phyloP scores from a whole-genome alignment of 768 basidiomycete genomes.

The Phlebiopsis gigantea region DNA sequence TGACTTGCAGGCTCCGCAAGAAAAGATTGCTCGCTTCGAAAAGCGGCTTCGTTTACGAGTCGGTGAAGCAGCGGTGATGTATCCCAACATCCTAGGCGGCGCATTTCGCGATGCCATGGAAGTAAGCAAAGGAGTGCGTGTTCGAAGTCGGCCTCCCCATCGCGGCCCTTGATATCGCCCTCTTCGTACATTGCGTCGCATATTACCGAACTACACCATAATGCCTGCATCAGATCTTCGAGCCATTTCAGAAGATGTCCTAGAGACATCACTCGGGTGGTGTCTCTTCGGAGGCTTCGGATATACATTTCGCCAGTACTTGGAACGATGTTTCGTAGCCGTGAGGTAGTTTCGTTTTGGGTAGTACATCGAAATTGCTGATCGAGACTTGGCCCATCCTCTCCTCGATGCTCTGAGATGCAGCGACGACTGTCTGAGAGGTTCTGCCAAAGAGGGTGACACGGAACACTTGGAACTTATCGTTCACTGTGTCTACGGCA shows the following conservation, averaged over 20 bases:
- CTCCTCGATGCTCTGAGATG: conserved; percentile 16
- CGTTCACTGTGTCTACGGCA: conserved; percentile 35
- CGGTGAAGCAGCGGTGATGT: conserved; percentile 45
- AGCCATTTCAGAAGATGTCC: background rate
- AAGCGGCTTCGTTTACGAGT: conserved; percentile 42
- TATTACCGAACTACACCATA: background rate
- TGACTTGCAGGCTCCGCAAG: conserved; percentile 23
- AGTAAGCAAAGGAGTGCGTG: background rate
- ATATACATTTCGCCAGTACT: background rate
- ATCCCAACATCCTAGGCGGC: conserved; percentile 32
- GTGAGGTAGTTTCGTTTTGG: conserved; percentile 32
- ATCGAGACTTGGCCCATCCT: conserved; percentile 15
- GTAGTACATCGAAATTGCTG: background rate
- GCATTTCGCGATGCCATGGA: conserved; percentile 21
- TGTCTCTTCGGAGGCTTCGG: background rate
- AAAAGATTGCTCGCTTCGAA: conserved; percentile 53
- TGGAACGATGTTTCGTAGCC: conserved; percentile 59
- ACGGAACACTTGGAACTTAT: conserved; percentile 34
- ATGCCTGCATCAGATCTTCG: background rate
- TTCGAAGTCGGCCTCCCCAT: background rate
- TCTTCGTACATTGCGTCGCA: background rate
- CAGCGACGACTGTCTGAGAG: conserved; percentile 4
- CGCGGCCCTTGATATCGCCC: background rate
- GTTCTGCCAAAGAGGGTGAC: conserved; percentile 20
- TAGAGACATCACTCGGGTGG: background rate